These are phyloP conservation scores for Boletus subluridellus DNA, from an alignment of 1,284 basidiomycete genomes.

Conservation along the genomic window DNA sequence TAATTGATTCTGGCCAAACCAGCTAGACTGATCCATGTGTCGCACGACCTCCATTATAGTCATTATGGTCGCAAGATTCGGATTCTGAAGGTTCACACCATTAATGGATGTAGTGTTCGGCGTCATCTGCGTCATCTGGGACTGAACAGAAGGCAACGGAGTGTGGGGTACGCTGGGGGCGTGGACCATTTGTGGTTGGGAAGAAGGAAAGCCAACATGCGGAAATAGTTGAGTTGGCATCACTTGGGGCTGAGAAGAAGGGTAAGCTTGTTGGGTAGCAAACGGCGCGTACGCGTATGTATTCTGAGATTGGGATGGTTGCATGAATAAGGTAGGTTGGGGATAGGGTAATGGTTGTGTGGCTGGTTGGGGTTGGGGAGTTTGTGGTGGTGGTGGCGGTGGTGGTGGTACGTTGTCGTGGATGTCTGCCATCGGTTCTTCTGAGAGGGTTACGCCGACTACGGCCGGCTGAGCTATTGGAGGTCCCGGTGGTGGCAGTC, in stretches of 20 bases:
- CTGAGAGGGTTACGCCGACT: neutral
- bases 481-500: neutral
- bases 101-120: slow-evolving; percentile 7
- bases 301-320: slow-evolving; percentile 23
- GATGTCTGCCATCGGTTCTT: slow-evolving; percentile 1
- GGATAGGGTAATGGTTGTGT: slow-evolving; percentile 13
- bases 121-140: slow-evolving; percentile 13
- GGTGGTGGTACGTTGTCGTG: neutral
- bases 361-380: neutral
- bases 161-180: slow-evolving; percentile 13
- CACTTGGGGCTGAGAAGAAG: slow-evolving; percentile 19
- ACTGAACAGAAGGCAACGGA: slow-evolving; percentile 15
- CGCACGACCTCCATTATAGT: slow-evolving; percentile 35
- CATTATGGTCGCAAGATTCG: slow-evolving; percentile 31
- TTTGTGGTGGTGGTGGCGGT: neutral
- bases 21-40: slow-evolving; percentile 27
- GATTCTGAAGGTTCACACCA: slow-evolving; percentile 19
- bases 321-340: slow-evolving; percentile 14
- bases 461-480: slow-evolving; percentile 1
- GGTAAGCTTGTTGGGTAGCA: slow-evolving; percentile 16
- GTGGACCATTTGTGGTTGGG: slow-evolving; percentile 18
- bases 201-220: slow-evolving; percentile 17
- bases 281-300: slow-evolving; percentile 13
- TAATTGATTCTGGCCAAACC: slow-evolving; percentile 21
- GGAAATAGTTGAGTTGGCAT: slow-evolving; percentile 19